Percentiles rank a stretch among this genome's conserved stretches.
Evolutionary conservation across 768 basidiomycete genomes (phyloP).

Genomic region (Termitomyces sp.): DNA sequence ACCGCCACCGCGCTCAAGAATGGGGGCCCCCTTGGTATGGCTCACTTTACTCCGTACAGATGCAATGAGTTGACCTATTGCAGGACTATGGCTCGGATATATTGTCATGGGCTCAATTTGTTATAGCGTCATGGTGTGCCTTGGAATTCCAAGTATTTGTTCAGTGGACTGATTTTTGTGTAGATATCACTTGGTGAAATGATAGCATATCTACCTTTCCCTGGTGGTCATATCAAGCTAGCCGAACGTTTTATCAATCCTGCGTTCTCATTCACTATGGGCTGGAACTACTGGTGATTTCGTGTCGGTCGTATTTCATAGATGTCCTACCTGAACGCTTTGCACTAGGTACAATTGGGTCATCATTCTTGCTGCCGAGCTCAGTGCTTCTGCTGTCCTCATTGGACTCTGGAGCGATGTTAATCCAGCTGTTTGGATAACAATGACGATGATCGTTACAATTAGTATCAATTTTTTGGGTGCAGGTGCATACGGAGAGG

Average conservation of each 20-base stretch:
- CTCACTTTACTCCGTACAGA: neutral
- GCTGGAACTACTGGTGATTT: conserved; percentile 43
- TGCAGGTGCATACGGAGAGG: conserved; percentile 77
- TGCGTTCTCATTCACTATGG: conserved; percentile 58
- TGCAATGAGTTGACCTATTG: neutral
- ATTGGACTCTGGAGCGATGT: conserved; percentile 66
- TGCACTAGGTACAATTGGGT: conserved; percentile 50
- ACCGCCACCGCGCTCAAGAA: conserved; percentile 41
- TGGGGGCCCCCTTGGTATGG: conserved; percentile 65
- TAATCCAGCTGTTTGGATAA: conserved; percentile 75
- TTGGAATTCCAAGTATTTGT: neutral
- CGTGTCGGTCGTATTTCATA: neutral
- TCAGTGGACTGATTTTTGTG: neutral
- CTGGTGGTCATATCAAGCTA: conserved; percentile 76
- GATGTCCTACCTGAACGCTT: neutral
- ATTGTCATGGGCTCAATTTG: conserved; percentile 59
- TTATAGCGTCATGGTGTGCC: conserved; percentile 59
- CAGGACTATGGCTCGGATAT: conserved; percentile 70
- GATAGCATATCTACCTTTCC: conserved; percentile 72
- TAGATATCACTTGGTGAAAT: conserved; percentile 70
- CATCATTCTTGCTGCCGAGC: conserved; percentile 65
- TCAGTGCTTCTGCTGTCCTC: conserved; percentile 70
- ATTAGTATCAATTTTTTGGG: conserved; percentile 72
- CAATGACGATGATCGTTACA: conserved; percentile 70
- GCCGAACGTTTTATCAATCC: conserved; percentile 81